Evolutionary conservation across 2,329 filamentous ascomycete species (phyloP), one percentile per base, ranked within the genome.

Genomic region (Exophiala mesophila): DNA sequence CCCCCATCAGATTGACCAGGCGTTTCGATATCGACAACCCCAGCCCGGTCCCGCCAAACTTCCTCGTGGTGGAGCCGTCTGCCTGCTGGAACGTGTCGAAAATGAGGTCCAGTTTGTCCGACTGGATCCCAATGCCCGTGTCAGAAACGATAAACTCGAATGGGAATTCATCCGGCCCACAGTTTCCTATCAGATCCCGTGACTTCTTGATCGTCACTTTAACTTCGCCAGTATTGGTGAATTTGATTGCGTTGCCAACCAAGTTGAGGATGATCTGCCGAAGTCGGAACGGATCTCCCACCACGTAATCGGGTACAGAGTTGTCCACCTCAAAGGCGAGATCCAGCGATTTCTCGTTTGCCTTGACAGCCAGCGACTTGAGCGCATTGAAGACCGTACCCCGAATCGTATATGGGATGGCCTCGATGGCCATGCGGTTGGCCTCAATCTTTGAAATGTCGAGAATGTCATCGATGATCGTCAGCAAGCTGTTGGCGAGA

Each of bases 81-180:
- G 92, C 92, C 69, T 97, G 92, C 65, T 96, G 90, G 80, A 97
- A 97, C 1, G 90, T 97, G 67, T 97, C 92, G 66, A 98, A 97
- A 61, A 98, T 97, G 53, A 97, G 74, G 61, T 95, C 88, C 39
- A 97, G 77, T 70, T 97, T 97, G 67, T 97, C 89, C 52, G 85
- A 79, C 57, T 90, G 87, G 57, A 97, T 97, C 57, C 92, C 92
- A 58, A 97, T 98, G 55, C 92, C 92, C 24, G 92, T 97, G 63
- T 97, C 92, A 15, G 86, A 85, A 23, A 98, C 92, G 41, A 90
- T 83, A 66, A 97, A 97, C 66, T 97, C 88, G 62, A 96, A 90
- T 19, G 88, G 85, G 56, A 94, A 95, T 63, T 96, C 86, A 55
- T 85, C 82, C 8, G 75, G 71, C 9, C 74, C 74, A 57, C 79